Evolutionary conservation across 345 rosid genomes (phyloP).

Genomic region (Hibiscus trionum): DNA sequence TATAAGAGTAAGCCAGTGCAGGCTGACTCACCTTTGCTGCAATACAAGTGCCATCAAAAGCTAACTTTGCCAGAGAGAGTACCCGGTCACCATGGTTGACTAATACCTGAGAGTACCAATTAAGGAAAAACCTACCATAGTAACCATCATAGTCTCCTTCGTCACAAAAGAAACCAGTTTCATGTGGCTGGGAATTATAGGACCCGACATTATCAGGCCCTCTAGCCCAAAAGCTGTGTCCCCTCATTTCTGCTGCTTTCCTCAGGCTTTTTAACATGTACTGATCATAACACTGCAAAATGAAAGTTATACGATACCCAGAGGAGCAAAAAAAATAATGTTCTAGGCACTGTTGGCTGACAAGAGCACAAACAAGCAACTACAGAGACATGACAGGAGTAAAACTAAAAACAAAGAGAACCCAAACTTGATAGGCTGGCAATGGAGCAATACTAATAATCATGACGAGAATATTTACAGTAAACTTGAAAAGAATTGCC

Average conservation of each 20-base stretch:
- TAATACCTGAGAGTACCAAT: constrained; percentile 80
- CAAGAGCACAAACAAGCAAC: constrained; percentile 2
- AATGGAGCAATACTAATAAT: not conserved
- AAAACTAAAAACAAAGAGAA: constrained; percentile 4
- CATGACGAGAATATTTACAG: not conserved
- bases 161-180: constrained; percentile 91
- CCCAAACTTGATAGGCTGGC: not conserved
- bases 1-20: not conserved
- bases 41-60: constrained; percentile 64
- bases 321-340: not conserved
- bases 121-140: constrained; percentile 93
- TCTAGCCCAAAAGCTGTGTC: constrained; percentile 74
- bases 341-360: not conserved
- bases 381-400: not conserved
- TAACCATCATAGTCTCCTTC: constrained; percentile 91
- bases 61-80: constrained; percentile 80
- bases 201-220: constrained; percentile 91
- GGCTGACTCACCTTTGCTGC: constrained; percentile 67
- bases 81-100: constrained; percentile 74
- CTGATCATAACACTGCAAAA: constrained; percentile 78
- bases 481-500: not conserved
- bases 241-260: constrained; percentile 83
- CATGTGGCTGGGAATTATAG: constrained; percentile 82
- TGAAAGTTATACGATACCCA: not conserved
- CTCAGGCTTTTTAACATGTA: constrained; percentile 69